A percentile compares a stretch with the other conserved stretches of the same genome.
Conservation (phyloP, 2,329 filamentous ascomycete species). For the Fusarium fujikuroi region DNA sequence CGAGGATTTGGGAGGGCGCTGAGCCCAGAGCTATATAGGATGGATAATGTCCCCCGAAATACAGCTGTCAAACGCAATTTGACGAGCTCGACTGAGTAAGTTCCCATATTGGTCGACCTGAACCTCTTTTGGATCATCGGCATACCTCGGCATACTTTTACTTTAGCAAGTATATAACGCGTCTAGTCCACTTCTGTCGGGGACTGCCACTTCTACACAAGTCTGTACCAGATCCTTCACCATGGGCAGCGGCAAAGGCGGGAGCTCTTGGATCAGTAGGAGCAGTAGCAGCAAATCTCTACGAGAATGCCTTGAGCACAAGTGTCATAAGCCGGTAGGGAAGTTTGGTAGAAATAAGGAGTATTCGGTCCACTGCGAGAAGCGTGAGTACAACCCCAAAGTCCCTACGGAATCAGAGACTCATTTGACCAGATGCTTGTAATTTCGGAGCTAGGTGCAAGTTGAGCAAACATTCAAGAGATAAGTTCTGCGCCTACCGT, state of each 20-base stretch:
- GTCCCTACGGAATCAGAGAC: not conserved
- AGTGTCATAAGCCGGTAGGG: not conserved
- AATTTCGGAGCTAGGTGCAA: not conserved
- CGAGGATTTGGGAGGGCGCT: not conserved
- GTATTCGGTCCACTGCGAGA: not conserved
- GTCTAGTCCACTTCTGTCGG: not conserved
- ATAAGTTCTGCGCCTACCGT: not conserved
- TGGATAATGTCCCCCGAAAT: not conserved
- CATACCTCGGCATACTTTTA: not conserved
- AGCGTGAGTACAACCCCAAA: not conserved
- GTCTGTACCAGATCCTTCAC: not conserved
- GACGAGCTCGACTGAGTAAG: no score
- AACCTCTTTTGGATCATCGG: no score
- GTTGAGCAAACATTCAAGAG: rapidly evolving
- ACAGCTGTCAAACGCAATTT: not conserved
- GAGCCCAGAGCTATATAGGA: not conserved
- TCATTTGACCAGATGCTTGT: not conserved
- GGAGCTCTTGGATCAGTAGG: not conserved
- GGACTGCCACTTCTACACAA: not conserved
- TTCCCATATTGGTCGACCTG: no score
- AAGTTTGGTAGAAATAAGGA: not conserved
- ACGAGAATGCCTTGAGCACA: not conserved
- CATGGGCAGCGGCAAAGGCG: not conserved
- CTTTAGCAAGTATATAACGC: not conserved
- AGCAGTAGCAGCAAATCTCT: no score